Base-by-base conservation (phyloP, 192 early-diverging fungal genomes). In the Obelidium mucronatum region DNA sequence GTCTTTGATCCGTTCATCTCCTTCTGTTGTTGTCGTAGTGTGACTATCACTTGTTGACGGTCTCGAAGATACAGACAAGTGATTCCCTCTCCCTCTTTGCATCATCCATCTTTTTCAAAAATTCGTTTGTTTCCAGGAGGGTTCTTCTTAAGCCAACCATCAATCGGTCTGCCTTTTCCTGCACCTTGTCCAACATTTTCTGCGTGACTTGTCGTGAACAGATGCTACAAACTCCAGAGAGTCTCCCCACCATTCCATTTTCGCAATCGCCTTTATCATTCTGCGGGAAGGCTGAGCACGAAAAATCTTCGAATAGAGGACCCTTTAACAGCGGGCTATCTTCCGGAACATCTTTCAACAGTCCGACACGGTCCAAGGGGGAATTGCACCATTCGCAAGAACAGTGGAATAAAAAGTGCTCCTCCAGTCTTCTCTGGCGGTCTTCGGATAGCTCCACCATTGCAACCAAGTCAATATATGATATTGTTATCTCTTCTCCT, bases 401-500 rank as follows among this genome's bases (percentile, higher is more conserved):
- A 40, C 76, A 77, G 0, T 39, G 34, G 34, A 77, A 77, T 3
- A 77, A 28, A 42, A 68, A 77, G 35, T 77, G 76, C 33, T 77
- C 76, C 24, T 77, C 66, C 15, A 77, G 66, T 28, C 59, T 31
- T 5, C 76, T 51, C 19, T 60, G 67, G 22, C 76, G 76, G 35
- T 77, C 76, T 35, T 77, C 76, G 1, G 54, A 51, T 1, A 77
- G 56, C n/a, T 77, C 76, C 11, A 77, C 65, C 22, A 34, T 69
- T 30, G 64, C 62, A 4, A 70, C 58, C 22, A 77, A 56, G 56
- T 77, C 76, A 31, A 77, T 48, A 44, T 77, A 77, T 2, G 76
- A 77, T 1, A 77, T 77, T 8, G 76, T 70, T 39, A 77, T 70
- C 61, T 77, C 76, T 33, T 77, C 76, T 2, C 67, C 76, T 3